These are phyloP conservation scores for Solanum dulcamara DNA, from an alignment of 257 asterid species.

Conservation along the genomic window DNA sequence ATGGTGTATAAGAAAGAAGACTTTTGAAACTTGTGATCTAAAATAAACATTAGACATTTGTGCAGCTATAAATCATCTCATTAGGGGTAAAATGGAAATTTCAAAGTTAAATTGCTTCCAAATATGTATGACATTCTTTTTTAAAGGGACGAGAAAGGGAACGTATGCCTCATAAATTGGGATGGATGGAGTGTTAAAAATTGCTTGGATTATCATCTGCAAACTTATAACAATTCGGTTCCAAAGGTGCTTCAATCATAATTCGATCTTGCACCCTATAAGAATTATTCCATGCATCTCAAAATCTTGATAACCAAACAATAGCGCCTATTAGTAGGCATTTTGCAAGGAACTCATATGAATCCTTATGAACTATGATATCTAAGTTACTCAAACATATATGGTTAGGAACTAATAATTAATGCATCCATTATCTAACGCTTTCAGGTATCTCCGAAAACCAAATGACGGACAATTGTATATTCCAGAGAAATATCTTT, in stretches of 20 bases:
- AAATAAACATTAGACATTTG: background rate
- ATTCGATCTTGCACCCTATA: background rate
- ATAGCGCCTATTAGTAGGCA: background rate
- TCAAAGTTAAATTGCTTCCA: background rate
- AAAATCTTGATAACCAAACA: background rate
- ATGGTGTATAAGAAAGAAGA: background rate
- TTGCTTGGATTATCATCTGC: background rate
- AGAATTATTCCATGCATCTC: background rate
- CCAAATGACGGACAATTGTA: background rate
- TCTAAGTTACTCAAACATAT: background rate
- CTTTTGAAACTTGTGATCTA: background rate
- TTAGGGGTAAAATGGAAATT: background rate
- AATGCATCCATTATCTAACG: background rate
- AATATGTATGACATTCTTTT: background rate
- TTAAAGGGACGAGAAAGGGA: background rate
- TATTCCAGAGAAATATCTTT: background rate
- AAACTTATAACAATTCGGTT: background rate
- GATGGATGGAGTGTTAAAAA: background rate
- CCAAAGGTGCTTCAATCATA: background rate
- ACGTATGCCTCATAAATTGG: background rate
- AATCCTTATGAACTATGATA: background rate
- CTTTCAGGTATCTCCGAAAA: background rate
- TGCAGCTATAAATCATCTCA: background rate
- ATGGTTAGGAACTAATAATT: background rate
- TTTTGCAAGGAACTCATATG: background rate